Evolutionary conservation across 2,329 filamentous ascomycete species (phyloP).

Genomic region (Didymella segeticola): DNA sequence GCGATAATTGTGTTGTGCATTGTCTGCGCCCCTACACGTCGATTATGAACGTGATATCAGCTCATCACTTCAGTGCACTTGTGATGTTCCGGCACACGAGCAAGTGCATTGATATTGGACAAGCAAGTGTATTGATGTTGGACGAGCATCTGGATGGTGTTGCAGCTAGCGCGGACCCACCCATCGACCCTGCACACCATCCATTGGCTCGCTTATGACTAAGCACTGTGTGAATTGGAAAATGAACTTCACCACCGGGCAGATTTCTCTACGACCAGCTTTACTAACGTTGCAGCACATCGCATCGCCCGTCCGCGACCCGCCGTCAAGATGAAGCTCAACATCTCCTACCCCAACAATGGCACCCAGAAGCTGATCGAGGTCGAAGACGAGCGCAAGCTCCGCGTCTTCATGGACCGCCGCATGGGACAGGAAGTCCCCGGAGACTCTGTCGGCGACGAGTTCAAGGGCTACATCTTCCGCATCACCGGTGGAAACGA

Average conservation of each 20-base stretch:
- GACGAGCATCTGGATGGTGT: not conserved
- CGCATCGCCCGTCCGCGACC: conserved; percentile 41
- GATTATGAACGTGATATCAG: too few relatives aligned
- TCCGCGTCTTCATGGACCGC: conserved; percentile 98
- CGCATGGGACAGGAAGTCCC: conserved; percentile 93
- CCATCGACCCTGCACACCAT: not conserved
- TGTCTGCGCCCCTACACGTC: too few relatives aligned
- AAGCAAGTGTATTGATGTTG: too few relatives aligned
- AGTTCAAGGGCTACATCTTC: conserved; percentile 99
- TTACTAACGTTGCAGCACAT: conserved; percentile 48
- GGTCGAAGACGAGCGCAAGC: conserved; percentile 98
- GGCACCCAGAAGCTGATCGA: conserved; percentile 99
- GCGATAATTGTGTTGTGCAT: too few relatives aligned
- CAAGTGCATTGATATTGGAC: too few relatives aligned
- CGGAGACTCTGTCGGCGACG: conserved; percentile 94
- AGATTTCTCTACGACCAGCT: conserved; percentile 31
- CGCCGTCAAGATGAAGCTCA: conserved; percentile 72
- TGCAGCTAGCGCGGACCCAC: not conserved
- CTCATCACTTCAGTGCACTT: not conserved
- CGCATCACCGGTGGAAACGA: conserved; percentile 99
- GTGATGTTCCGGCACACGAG: not conserved
- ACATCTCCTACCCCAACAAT: conserved; percentile 93
- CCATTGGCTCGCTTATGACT: conserved; percentile 16
- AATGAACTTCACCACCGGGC: conserved; percentile 5
- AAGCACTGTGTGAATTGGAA: conserved; percentile 3